A percentile compares a stretch with the other conserved stretches of the same genome.
Evolutionary conservation across 1,284 basidiomycete species (phyloP).

Genomic region (Cystobasidium pallidum): DNA sequence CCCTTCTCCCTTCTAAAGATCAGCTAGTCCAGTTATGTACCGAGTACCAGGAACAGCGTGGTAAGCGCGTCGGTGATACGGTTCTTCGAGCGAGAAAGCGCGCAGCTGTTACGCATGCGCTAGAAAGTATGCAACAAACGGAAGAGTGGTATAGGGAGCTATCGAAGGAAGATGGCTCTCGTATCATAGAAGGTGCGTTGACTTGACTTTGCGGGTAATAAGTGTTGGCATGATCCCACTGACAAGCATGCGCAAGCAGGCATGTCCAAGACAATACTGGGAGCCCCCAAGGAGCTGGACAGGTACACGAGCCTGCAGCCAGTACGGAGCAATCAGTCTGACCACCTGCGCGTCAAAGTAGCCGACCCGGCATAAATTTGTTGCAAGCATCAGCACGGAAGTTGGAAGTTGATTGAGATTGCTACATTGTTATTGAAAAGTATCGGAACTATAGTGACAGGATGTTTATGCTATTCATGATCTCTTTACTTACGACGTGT

Average conservation of each 20-base stretch:
- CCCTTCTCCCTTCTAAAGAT: neutral
- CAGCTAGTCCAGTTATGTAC: slow-evolving; percentile 14
- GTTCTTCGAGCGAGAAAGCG: slow-evolving; percentile 39
- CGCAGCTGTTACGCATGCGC: slow-evolving; percentile 39
- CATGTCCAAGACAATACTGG: slow-evolving; percentile 43
- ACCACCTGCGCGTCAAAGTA: slow-evolving; percentile 17
- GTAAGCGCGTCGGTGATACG: slow-evolving; percentile 41
- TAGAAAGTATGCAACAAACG: slow-evolving; percentile 35
- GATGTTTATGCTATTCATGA: neutral
- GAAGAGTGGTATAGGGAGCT: slow-evolving; percentile 37
- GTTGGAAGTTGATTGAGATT: neutral
- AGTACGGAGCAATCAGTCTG: slow-evolving; percentile 16
- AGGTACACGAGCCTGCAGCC: neutral
- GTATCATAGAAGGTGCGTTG: slow-evolving; percentile 40
- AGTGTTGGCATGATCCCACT: neutral
- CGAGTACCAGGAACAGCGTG: slow-evolving; percentile 35
- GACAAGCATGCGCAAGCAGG: slow-evolving; percentile 1
- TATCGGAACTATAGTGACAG: too few species aligned
- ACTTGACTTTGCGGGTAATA: too few species aligned
- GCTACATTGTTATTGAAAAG: slow-evolving; percentile 3
- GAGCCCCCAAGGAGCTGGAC: slow-evolving; percentile 39
- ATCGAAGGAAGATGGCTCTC: slow-evolving; percentile 27
- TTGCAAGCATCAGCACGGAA: neutral
- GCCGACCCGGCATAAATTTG: neutral
- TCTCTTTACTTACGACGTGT: neutral